Base-by-base conservation (phyloP, 1,139 yeast genomes). In the Diutina mesorugosa region DNA sequence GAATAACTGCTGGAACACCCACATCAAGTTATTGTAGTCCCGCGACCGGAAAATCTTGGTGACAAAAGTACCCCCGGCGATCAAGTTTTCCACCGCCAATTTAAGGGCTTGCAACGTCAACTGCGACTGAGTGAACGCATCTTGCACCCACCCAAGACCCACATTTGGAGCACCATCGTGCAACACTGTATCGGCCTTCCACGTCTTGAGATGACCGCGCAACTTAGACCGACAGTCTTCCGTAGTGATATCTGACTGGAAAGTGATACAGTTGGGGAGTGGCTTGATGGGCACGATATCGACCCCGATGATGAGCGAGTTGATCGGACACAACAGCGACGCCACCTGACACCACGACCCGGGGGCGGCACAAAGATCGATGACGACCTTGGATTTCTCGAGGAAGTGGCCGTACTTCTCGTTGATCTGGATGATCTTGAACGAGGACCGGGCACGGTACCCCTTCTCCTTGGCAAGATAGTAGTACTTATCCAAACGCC, bases 331-430 rank as follows among this genome's bases (percentile, higher is more conserved):
- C 58, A 90, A 72, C 61, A 90, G 90, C 4, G 96, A 84, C 1
- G 99, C 99, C 51, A 95, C 99, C 73, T 93, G 99, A 79, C 99
- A 93, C 98, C 99, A 93, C 4, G 97, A 90, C 59, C 99, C 99
- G 45, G 99, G 99, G 3, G 99, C 99, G 58, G 99, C 98, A 86
- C 99, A 93, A 64, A 93, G 78, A 80, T 93, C 99, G 58, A 93
- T 89, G 52, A 93, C 97, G 53, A 93, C 98, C 71, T 90, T 93
- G n/a, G 98, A 90, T 70, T 88, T 87, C 66, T 91, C 97, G 59
- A 91, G 74, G 69, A 93, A 93, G 71, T 90, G 97, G 38, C 97
- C 97, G 75, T 83, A 95, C 69, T 93, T 93, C 68, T 95, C 97
- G 73, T 95, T 93, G 60, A 93, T 89, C 71, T 93, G 99, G 59